Evolutionary conservation across 2,329 filamentous ascomycete species (phyloP), one percentile per base, ranked within the genome.

Genomic region (Fusarium sp.): DNA sequence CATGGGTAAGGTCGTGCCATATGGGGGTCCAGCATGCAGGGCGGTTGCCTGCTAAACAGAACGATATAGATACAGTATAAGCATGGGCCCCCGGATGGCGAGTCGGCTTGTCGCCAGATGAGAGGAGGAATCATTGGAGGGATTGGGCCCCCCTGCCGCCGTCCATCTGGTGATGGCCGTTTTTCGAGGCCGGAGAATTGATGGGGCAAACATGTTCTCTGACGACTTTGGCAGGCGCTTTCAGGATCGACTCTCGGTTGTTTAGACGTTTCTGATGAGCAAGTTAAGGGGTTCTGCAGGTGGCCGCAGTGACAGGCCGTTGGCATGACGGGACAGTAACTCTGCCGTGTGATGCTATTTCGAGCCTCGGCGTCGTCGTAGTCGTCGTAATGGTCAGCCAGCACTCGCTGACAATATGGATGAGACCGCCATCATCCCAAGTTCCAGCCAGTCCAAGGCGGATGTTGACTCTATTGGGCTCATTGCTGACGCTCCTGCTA

Each of bases 401-500:
- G 67, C 57, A 73, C 71, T 71, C 61, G 71, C 58, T 64, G 62
- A 35, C 60, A 74, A 65, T 74, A 69, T 74, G 62, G 35, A 74
- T 72, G 72, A 74, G 72, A 74, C 71, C 37, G 65, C 38, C 58
- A 63, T 66, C 33, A 54, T 66, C 54, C 60, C 25, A 33, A 37
- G 32, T 22, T 17, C 27, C 50, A 45, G 47, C 22, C 61, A 65
- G 52, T 52, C 22, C 32, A 63, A 40, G 63, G 37, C 70, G 66
- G 50, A 57, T 25, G 47, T 47, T 52, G 63, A 61, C 54, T 59
- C 56, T 59, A 47, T 62, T 38, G 32, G 60, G 25, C 52, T 65
- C 58, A 61, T 45, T 37, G 68, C 60, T 63, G 72, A 74, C 69
- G 68, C 58, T 72, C 65, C 71, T 72, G 40, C 58, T 58, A 72